Base-by-base conservation (phyloP, 768 basidiomycete genomes). In the Tricholoma bakamatsutake region DNA sequence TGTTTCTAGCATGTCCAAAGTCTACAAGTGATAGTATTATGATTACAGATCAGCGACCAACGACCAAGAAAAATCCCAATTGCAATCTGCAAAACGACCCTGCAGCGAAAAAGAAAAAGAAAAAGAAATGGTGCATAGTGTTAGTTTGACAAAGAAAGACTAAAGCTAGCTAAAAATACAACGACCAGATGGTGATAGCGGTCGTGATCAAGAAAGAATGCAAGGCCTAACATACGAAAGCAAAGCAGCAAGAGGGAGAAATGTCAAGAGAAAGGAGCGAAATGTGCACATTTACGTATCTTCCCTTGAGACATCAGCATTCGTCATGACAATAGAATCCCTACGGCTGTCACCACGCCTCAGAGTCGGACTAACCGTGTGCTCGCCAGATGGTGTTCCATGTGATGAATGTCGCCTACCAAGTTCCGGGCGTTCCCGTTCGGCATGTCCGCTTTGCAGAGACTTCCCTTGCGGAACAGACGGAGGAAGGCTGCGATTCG, bases 251-350 rank as follows among this genome's bases (percentile, higher is more conserved):
- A 40, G 39, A 40, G 18, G 42, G 11, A 24, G 3, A 21, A 5
- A 24, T 45, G 21, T 27, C 24, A 24, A 43, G 42, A 9, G 21
- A 28, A 30, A 45, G 6, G 43, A 30, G 15, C 15, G 46, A 47
- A 30, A 30, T 5, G 8, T 46, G 27, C 45, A 47, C n/a, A 13
- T 30, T 61, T 60, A 62, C 30, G 54, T 57, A 40, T 66, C 68
- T 15, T 70, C 69, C 50, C 46, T 63, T 39, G 61, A 55, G 13
- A 56, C 64, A 31, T 69, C 71, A 11, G 70, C 68, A 28, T 69
- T 67, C 7, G 69, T 64, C 73, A 73, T 71, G 43, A 65, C 62
- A 27, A 72, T 59, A n/a, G 74, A 73, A 51, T 71, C 70, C 51
- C 74, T 63, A 46, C 72, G 67, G 62, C 73, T 73, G 40, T 61